phyloP scores from a whole-genome alignment of 208 protist species.

The Leishmania amazonensis region DNA sequence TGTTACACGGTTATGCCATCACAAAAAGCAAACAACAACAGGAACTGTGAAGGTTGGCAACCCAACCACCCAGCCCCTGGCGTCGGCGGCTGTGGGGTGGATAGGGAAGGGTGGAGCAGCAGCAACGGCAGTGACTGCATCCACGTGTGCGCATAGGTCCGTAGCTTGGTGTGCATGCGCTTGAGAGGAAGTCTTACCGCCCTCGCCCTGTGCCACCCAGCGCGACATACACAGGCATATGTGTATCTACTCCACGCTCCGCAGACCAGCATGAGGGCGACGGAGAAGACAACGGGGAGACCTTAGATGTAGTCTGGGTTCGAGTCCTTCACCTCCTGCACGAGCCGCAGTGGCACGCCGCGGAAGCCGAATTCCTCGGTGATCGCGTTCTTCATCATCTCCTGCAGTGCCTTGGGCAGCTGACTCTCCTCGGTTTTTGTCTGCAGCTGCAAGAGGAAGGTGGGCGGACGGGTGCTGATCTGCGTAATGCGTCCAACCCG shows the following conservation, averaged over 20 bases:
- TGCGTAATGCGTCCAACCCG: constrained; percentile 86
- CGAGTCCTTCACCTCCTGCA: constrained; percentile 90
- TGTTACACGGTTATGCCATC: not conserved
- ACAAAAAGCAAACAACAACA: constrained; percentile 19
- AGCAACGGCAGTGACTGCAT: not conserved
- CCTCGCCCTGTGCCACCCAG: not conserved
- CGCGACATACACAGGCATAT: no score
- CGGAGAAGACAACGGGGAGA: no score
- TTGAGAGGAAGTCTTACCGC: not conserved
- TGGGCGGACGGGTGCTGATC: constrained; percentile 86
- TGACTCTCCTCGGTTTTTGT: constrained; percentile 86
- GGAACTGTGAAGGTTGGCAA: not conserved
- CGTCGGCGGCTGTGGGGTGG: not conserved
- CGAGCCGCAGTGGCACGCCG: constrained; percentile 86
- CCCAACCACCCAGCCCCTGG: not conserved
- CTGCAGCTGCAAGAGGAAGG: constrained; percentile 88
- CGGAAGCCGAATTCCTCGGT: constrained; percentile 92
- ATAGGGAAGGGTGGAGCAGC: not conserved
- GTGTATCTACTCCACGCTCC: not conserved
- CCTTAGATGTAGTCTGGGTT: constrained; percentile 90
- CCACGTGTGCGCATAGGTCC: not conserved
- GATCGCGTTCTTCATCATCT: constrained; percentile 93
- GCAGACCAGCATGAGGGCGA: not conserved
- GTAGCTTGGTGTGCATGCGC: not conserved
- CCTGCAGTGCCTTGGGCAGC: constrained; percentile 76